Evolutionary conservation across 1,284 basidiomycete genomes (phyloP), one percentile per base, ranked within the genome.

Genomic region (Austroboletus novae-zelandiae): DNA sequence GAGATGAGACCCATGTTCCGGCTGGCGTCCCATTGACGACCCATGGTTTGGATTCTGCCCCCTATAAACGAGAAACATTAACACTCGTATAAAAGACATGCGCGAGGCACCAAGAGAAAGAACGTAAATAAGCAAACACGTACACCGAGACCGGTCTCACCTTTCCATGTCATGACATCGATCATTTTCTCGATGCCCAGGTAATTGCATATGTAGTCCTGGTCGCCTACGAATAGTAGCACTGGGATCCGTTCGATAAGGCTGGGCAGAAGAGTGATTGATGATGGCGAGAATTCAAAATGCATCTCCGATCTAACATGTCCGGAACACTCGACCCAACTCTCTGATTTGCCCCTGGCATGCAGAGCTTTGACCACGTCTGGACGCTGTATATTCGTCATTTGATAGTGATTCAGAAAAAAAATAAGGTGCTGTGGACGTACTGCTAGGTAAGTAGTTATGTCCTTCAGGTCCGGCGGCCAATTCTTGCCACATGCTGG

Each of bases 401-500:
- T n/a, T n/a, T n/a, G n/a, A n/a, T n/a, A n/a, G n/a, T n/a, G n/a
- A n/a, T n/a, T n/a, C n/a, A n/a, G n/a, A n/a, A n/a, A n/a, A n/a
- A n/a, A n/a, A n/a, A n/a, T n/a, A n/a, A n/a, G n/a, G n/a, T n/a
- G n/a, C n/a, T 43, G 34, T 31, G 35, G 11, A 74, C 89, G 51
- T 66, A 94, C 93, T 25, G 79, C 81, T 14, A 99, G 81, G 65
- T 95, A 98, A 4, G 74, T 72, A 37, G 86, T 88, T 34, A 98
- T 78, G 43, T 87, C 83, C 9, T 76, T 68, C 23, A 99, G 79
- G 57, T 94, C 92, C n/a, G 87, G 85, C 5, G 96, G 96, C 96
- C 96, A 99, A 69, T 96, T 96, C 92, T 98, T 91, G 1, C 96
- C 96, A 69, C 96, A 99, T 3, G 84, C 86, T n/a, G 95, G 95